These are phyloP conservation scores for Serendipita vermifera DNA, from an alignment of 768 basidiomycete genomes.

Conservation along the genomic window DNA sequence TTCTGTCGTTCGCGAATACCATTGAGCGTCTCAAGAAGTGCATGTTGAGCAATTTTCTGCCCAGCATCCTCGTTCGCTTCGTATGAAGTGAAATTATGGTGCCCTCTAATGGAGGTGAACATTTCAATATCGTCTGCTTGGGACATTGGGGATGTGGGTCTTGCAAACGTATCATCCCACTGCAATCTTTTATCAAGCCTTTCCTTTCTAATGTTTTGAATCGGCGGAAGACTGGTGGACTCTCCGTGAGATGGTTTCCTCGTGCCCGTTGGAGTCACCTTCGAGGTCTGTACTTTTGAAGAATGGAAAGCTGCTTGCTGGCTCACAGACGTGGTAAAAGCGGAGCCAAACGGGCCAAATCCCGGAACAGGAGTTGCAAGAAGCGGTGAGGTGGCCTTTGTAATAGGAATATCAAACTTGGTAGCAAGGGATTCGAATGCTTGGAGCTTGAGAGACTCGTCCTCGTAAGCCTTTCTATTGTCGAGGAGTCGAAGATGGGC, in stretches of 20 bases:
- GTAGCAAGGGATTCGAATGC: slow-evolving; percentile 1
- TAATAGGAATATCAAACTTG: background rate
- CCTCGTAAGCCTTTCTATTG: background rate
- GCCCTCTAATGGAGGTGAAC: background rate
- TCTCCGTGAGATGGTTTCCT: background rate
- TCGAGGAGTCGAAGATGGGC: background rate
- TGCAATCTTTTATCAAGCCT: no score
- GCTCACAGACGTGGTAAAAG: background rate
- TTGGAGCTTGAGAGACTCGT: slow-evolving; percentile 1
- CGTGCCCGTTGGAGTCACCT: no score
- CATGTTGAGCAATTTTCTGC: background rate
- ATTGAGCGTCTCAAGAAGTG: background rate
- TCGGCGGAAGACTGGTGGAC: background rate
- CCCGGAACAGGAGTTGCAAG: no score
- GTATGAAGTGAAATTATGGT: no score
- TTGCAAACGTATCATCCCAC: background rate
- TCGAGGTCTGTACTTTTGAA: no score
- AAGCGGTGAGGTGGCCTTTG: no score
- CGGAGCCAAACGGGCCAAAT: no score
- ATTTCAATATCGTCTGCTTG: background rate
- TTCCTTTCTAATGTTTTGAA: no score
- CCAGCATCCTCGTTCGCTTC: background rate
- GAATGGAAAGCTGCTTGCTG: no score
- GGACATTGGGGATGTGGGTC: background rate
- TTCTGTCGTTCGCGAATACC: background rate